Evolutionary conservation across 495 filamentous ascomycete species (phyloP).

Genomic region (Penicillium argentinense): DNA sequence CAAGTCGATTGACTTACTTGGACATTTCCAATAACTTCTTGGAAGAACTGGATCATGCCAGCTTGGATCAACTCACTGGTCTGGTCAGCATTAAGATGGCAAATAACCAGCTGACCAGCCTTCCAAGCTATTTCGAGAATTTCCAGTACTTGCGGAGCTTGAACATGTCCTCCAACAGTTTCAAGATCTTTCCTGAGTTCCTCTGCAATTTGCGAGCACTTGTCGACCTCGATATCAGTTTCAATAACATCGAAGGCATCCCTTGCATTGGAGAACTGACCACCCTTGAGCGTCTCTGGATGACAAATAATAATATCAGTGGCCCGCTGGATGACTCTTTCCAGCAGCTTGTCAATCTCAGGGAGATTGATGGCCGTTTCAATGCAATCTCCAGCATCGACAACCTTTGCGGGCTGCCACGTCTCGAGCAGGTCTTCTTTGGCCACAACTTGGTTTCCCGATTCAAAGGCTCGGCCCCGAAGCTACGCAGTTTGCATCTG

Average conservation of each 20-base stretch:
- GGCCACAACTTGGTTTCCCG: constrained; percentile 90
- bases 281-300: constrained; percentile 83
- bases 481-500: constrained; percentile 76
- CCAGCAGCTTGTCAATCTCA: constrained; percentile 68
- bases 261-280: constrained; percentile 77
- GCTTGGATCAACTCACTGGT: constrained; percentile 67
- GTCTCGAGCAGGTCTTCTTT: constrained; percentile 79
- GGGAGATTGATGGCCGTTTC: constrained; percentile 91
- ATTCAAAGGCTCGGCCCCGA: constrained; percentile 82
- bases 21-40: constrained; percentile 94
- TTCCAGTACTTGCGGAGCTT: constrained; percentile 77
- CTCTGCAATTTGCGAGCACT: constrained; percentile 78
- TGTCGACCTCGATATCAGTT: constrained; percentile 94
- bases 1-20: constrained; percentile 77
- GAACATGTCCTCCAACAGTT: constrained; percentile 88
- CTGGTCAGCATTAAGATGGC: constrained; percentile 88
- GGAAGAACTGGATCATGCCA: constrained; percentile 80
- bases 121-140: constrained; percentile 78
- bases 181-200: constrained; percentile 80
- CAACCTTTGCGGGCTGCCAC: constrained; percentile 75
- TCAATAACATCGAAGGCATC: constrained; percentile 80
- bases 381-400: constrained; percentile 87
- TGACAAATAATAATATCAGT: constrained; percentile 87
- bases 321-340: constrained; percentile 72
- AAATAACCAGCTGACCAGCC: constrained; percentile 78